Percentiles rank a stretch among this genome's conserved stretches.
Evolutionary conservation across 2,329 filamentous ascomycete genomes (phyloP).

Genomic region (Pseudocercospora pini-densiflorae): DNA sequence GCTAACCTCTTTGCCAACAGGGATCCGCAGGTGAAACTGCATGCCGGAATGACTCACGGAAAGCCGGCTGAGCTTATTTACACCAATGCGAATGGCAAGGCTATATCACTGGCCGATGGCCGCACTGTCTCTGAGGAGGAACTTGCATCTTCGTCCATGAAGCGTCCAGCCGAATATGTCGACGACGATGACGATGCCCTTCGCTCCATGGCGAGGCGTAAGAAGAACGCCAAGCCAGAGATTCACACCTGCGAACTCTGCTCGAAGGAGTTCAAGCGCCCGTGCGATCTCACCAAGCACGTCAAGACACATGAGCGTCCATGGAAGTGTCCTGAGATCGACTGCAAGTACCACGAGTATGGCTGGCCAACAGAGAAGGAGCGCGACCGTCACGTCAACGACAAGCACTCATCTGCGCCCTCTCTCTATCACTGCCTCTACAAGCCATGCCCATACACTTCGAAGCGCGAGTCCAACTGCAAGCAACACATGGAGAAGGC

Average conservation of each 20-base stretch:
- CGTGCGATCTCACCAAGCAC: constrained; percentile 98
- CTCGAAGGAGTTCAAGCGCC: constrained; percentile 91
- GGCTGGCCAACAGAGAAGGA: constrained; percentile 99
- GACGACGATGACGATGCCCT: constrained; percentile 80
- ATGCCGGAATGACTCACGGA: constrained; percentile 82
- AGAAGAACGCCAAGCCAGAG: constrained; percentile 74
- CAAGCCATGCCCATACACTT: constrained; percentile 86
- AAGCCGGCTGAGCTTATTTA: constrained; percentile 83
- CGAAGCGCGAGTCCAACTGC: constrained; percentile 94
- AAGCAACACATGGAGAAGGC: constrained; percentile 99
- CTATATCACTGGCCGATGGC: constrained; percentile 69
- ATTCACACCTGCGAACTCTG: constrained; percentile 69
- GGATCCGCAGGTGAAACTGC: constrained; percentile 75
- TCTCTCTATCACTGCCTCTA: constrained; percentile 83
- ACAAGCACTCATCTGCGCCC: constrained; percentile 85
- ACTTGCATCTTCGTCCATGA: constrained; percentile 60
- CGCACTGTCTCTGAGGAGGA: constrained; percentile 57
- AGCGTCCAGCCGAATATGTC: constrained; percentile 59
- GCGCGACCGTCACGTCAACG: constrained; percentile 92
- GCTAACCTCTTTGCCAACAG: constrained; percentile 43
- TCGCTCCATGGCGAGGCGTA: constrained; percentile 93
- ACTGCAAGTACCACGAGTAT: constrained; percentile 87
- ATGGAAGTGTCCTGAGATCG: constrained; percentile 83
- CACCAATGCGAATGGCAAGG: constrained; percentile 73
- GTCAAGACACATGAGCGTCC: constrained; percentile 97